Evolutionary conservation across 441 rosid genomes (phyloP), one percentile per base, ranked within the genome.

Genomic region (Populus hybrid): DNA sequence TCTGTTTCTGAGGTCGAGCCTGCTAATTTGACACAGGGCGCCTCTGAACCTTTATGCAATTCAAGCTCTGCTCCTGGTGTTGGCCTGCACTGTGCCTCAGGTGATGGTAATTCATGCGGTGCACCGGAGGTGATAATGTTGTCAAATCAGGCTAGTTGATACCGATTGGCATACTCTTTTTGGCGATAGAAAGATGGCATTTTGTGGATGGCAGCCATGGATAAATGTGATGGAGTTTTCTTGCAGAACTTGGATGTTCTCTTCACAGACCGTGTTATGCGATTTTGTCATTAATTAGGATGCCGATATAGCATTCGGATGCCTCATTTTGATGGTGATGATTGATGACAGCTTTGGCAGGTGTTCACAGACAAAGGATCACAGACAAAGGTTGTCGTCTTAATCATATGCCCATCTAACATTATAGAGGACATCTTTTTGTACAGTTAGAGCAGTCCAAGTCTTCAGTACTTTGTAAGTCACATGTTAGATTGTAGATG

Each of bases 141-240:
- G 72, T 85, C 82, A 26, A 84, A 85, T 80, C 76, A 69, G 80
- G 83, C 86, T 67, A 80, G 77, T 57, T 87, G 73, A 84, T 71
- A 40, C 79, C 61, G 16, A 14, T 73, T 20, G 28, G 24, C 20
- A 30, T 16, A 71, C 18, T 23, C 6, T 70, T 74, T 74, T 67
- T 28, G 40, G 75, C 42, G n/a, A 24, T 76, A 28, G 42, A 67
- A 74, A 57, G 35, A 32, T 9, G 77, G 57, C 21, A 26, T 77
- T n/a, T 46, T 72, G 24, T 26, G 30, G 73, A 16, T 38, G 14
- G 78, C 67, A 5, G 57, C 10, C 53, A 53, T 74, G 61, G 61
- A 53, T 53, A 53, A 18, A 53, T 21, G 10, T 61, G 24, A 9
- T n/a, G 26, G 4, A n/a, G 8, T 61, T 61, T 61, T 9, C 65